Evolutionary conservation across 805 yeast species (phyloP), one percentile per base, ranked within the genome.

Genomic region (Phaffomyces antillensis): DNA sequence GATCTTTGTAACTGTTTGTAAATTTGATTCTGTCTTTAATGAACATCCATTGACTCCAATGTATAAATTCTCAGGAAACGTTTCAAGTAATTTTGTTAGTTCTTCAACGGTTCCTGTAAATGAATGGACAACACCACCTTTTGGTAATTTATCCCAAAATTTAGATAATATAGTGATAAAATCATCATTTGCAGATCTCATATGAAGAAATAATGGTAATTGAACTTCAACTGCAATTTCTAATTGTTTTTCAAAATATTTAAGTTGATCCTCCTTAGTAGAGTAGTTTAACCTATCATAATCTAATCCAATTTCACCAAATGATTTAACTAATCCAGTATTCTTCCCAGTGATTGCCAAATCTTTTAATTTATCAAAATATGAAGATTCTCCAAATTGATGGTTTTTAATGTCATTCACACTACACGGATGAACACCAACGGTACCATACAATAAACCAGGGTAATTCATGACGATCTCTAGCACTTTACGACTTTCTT

Each of bases 231-330:
- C 66, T 2, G 82, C 74, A 16, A 86, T 61, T 44, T 85, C 82
- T 49, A 93, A 70, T 63, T 93, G 99, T 49, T 70, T 69, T 49
- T 71, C 73, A 58, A 93, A 93, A 64, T 78, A 85, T 24, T 70
- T 57, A 34, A 66, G 53, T 61, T 93, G 99, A 49, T 77, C 75
- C 7, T 76, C 81, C 45, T 71, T 77, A 2, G 85, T 68, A 0
- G 96, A 77, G 57, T 79, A 85, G 54, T 86, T 82, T 41, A 93
- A 66, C 48, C 99, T 68, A 63, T 93, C 99, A 60, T 90, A 91
- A 60, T 93, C 99, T 40, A 93, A 69, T 0, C 99, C 99, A 41
- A 93, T 79, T 64, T 93, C 99, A 13, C 99, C 99, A 66, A 90
- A 83, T 1, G 96, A 93, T 55, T 75, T 76, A 25, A 93, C 83